Evolutionary conservation across 441 rosid genomes (phyloP), one percentile per base, ranked within the genome.

Genomic region (Manihot esculenta): DNA sequence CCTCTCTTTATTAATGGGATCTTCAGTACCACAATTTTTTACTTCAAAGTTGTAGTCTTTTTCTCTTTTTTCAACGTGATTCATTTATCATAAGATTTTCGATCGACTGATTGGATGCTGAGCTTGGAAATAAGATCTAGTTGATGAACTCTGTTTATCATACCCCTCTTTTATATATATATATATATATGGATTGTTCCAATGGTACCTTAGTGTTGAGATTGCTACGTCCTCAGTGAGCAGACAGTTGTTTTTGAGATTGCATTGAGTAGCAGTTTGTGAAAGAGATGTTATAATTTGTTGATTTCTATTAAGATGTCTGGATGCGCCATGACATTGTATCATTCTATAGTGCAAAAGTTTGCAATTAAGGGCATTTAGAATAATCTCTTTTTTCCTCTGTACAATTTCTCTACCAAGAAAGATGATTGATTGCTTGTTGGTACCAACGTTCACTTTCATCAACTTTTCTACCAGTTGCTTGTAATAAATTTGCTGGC

Each of bases 241-340:
- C n/a, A n/a, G n/a, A n/a, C n/a, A n/a, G n/a, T n/a, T 21, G 50
- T 54, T 67, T 54, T 41, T 66, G 48, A 66, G 58, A 66, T 66
- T 15, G 57, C 15, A 20, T 38, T 12, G 50, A 27, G 27, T 44
- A 44, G 49, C 60, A 53, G 67, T 17, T 54, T 23, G 41, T 21
- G 50, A 23, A 24, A 42, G 35, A 23, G 35, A 63, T 63, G 33
- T 13, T 57, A 57, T 57, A 30, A 15, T 33, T 27, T 33, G 20
- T 15, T 26, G 35, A 56, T 7, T 30, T 17, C 18, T 17, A 8
- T 44, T 17, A 15, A 64, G 23, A 8, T 49, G 59, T 8, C 44
- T 33, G 38, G 54, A 30, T 49, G 30, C 2, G 41, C 41, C 1
- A 63, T 44, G 67, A 35, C 9, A 66, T 50, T 21, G 12, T 2